Conservation (phyloP, 2,329 filamentous ascomycete species). For the Colletotrichum tofieldiae region DNA sequence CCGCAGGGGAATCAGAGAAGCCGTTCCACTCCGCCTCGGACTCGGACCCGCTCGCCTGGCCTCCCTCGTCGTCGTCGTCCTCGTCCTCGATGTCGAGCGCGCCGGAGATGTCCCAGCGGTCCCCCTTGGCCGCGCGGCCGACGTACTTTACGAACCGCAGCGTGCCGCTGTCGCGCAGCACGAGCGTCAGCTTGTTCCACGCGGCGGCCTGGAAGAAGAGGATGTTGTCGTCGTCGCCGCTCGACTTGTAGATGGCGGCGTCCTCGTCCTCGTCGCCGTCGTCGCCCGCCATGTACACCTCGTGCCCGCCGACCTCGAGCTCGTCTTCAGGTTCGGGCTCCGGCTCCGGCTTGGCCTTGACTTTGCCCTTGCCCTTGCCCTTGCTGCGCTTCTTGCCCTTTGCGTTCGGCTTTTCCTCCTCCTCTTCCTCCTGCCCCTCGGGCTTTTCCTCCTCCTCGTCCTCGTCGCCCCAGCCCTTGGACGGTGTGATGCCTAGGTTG, state of each 20-base stretch:
- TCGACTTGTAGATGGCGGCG: conserved; percentile 89
- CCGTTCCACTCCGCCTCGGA: conserved; percentile 70
- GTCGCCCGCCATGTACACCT: conserved; percentile 95
- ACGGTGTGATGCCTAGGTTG: conserved; percentile 89
- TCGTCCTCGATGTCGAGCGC: conserved; percentile 80
- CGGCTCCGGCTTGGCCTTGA: conserved; percentile 47
- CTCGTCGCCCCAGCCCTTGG: conserved; percentile 85
- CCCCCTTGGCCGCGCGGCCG: conserved; percentile 84
- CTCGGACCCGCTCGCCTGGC: conserved; percentile 51
- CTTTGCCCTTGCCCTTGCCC: conserved; percentile 50
- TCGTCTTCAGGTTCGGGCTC: conserved; percentile 47
- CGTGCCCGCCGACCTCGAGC: conserved; percentile 77
- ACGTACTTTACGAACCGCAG: conserved; percentile 98
- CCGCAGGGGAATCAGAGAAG: conserved; percentile 61
- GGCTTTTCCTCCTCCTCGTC: conserved; percentile 68
- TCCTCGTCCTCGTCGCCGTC: conserved; percentile 74
- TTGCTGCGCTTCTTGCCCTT: conserved; percentile 54
- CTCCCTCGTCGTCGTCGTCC: conserved; percentile 59
- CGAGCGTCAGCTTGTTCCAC: conserved; percentile 95
- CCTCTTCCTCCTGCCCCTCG: conserved; percentile 59
- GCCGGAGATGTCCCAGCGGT: conserved; percentile 92
- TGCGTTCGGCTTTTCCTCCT: conserved; percentile 51
- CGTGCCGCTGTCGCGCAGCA: conserved; percentile 87
- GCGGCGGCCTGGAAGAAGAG: conserved; percentile 74
- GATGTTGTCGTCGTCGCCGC: conserved; percentile 82